These are phyloP conservation scores for Leishmania braziliensis DNA, from an alignment of 208 protist species.

Conservation along the genomic window DNA sequence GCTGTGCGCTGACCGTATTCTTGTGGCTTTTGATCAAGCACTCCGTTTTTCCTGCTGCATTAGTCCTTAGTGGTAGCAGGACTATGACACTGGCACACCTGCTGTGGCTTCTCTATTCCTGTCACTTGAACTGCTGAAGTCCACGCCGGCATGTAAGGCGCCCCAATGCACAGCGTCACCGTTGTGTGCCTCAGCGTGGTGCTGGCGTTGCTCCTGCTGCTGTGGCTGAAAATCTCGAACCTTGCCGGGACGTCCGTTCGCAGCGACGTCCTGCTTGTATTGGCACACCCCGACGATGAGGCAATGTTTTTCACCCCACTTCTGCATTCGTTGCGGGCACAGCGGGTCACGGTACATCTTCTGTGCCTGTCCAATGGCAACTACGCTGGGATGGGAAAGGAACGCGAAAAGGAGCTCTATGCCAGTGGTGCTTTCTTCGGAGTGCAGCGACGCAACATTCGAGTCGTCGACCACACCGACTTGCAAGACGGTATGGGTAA, in stretches of 20 bases:
- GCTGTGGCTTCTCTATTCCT: neutral
- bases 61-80: neutral
- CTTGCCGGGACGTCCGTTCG: constrained; percentile 33
- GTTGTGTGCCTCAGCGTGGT: constrained; percentile 8
- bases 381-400: constrained; percentile 68
- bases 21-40: neutral
- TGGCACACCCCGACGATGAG: constrained; percentile 93
- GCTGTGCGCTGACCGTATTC: neutral
- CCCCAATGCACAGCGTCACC: neutral
- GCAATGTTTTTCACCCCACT: constrained; percentile 93
- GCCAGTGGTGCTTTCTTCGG: constrained; percentile 81
- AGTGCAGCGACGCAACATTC: constrained; percentile 45
- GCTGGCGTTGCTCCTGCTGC: constrained; percentile 36
- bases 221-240: constrained; percentile 46
- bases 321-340: constrained; percentile 45
- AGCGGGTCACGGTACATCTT: constrained; percentile 69
- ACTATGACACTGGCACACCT: neutral
- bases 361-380: constrained; percentile 96
- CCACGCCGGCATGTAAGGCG: neutral
- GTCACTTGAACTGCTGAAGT: neutral
- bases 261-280: constrained; percentile 88
- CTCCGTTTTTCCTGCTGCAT: neutral
- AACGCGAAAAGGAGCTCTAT: constrained; percentile 87
- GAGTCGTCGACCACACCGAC: constrained; percentile 71
- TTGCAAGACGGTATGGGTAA: constrained; percentile 90